Base-by-base conservation (phyloP, 2,329 filamentous ascomycete genomes). In the Coniosporium uncinatum region DNA sequence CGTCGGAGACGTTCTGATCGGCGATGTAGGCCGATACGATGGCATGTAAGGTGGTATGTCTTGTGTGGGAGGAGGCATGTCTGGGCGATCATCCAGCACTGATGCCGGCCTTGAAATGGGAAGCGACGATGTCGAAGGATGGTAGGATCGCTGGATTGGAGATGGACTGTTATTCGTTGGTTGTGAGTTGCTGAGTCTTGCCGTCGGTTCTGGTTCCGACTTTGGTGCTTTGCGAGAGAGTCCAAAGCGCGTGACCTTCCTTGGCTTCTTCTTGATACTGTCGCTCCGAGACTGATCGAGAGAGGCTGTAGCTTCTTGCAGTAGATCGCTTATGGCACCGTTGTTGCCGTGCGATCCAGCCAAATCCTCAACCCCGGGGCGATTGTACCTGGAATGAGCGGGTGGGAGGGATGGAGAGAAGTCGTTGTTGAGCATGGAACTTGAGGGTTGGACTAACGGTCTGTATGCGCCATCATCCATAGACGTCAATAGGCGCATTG, bases 11-110 rank as follows among this genome's bases (percentile, higher is more conserved):
- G 77, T 70, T 42, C 78, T 68, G 1, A 75, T 73, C 1, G 77
- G 78, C 5, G 81, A 80, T 14, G 59, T 52, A 13, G 67, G 59
- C 41, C 63, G 24, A n/a, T 46, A 42, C 16, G 39, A 40, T 14
- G 22, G 75, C 2, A 76, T 71, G 49, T 86, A 83, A 27, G 79
- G 74, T 3, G 81, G 78, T 4, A 73, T 73, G 56, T 85, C 80
- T 46, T 71, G 66, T 3, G 75, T 75, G 4, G 77, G 74, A 39
- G 83, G 81, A 2, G 66, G 67, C 42, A 74, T 69, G 35, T 62
- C 62, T 4, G 70, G 70, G 2, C 66, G 67, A 42, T 58, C 58
- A 50, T 76, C 72, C 31, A 77, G 55, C 22, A 78, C 63, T 2
- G 73, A 76, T 4, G 69, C 59, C 19, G 68, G 57, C 53, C 73